Conservation (phyloP, 768 basidiomycete species). For the Daedaleopsis nitida region DNA sequence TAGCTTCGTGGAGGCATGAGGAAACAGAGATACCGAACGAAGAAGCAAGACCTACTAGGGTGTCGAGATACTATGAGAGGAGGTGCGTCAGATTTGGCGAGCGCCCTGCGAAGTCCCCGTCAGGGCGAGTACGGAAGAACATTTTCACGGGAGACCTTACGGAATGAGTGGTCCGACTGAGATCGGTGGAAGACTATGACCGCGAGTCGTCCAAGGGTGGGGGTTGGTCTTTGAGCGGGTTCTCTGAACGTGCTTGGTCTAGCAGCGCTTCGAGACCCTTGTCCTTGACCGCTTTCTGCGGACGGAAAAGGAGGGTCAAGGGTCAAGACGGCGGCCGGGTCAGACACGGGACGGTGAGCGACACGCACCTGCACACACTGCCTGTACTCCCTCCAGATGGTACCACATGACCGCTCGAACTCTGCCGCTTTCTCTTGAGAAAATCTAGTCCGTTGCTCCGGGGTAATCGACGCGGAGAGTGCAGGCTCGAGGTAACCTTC, state of each 20-base stretch:
- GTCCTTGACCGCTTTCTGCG: constrained; percentile 78
- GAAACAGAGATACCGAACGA: neutral
- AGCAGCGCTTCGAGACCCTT: constrained; percentile 77
- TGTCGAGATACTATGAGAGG: neutral
- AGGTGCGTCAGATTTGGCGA: too few relatives aligned
- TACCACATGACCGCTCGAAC: constrained; percentile 85
- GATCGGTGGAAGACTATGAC: neutral
- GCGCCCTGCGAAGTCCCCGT: neutral
- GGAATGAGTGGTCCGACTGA: neutral
- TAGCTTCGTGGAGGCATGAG: neutral
- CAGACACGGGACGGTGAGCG: neutral
- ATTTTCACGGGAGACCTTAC: neutral
- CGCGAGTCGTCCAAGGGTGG: constrained; percentile 33
- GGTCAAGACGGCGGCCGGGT: neutral
- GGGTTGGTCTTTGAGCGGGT: constrained; percentile 56
- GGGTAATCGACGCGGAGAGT: constrained; percentile 46
- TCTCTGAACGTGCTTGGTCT: constrained; percentile 58
- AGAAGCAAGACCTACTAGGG: neutral
- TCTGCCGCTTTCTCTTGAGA: constrained; percentile 83
- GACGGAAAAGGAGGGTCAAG: neutral
- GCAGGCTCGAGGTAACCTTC: constrained; percentile 93
- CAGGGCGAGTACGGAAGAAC: neutral
- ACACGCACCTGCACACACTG: constrained; percentile 76
- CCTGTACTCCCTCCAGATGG: constrained; percentile 79
- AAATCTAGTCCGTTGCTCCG: constrained; percentile 56